Base-by-base conservation (phyloP, 495 filamentous ascomycete genomes). In the Daldinia concentrica region DNA sequence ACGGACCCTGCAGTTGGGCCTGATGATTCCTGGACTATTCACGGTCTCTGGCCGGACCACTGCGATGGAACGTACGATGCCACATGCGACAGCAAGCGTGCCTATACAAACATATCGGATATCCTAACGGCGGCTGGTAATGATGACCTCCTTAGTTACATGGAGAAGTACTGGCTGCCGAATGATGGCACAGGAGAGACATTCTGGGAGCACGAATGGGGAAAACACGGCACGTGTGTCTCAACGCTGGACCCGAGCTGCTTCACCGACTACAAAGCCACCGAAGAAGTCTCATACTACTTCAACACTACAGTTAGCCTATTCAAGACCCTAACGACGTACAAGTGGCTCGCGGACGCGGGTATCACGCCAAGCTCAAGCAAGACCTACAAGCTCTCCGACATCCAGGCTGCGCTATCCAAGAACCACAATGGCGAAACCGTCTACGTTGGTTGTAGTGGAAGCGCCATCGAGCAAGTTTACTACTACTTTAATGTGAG, bases 161-260 rank as follows among this genome's bases (percentile, higher is more conserved):
- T 95, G 92, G 77, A 88, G 45, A 87, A 80, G 15, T 93, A 89
- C 80, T 94, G 92, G 93, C 90, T 81, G 32, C 78, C 80, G 19
- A 78, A 82, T 43, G 14, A 66, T 1, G 78, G 91, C 48, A 80
- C 88, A 51, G 88, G 90, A 57, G 86, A 89, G 64, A 76, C 79
- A 12, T 85, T 95, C 68, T 95, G 91, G 92, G 81, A 91, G 75
- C 92, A 96, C 67, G 92, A 95, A 74, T 96, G 90, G 90, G 85
- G 82, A 64, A 95, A 94, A 74, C 93, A 96, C 70, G 92, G 88
- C 29, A 90, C 89, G 1, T 91, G 89, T 76, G 82, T 91, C 60
- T 83, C 80, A 59, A 91, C 89, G 3, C 80, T 95, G 1, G 82
- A 89, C n/a, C 86, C 92, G 0, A 78, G 79, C 32, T 96, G 93